Evolutionary conservation across 2,329 filamentous ascomycete genomes (phyloP).

Genomic region (Didymellaceae sp.): DNA sequence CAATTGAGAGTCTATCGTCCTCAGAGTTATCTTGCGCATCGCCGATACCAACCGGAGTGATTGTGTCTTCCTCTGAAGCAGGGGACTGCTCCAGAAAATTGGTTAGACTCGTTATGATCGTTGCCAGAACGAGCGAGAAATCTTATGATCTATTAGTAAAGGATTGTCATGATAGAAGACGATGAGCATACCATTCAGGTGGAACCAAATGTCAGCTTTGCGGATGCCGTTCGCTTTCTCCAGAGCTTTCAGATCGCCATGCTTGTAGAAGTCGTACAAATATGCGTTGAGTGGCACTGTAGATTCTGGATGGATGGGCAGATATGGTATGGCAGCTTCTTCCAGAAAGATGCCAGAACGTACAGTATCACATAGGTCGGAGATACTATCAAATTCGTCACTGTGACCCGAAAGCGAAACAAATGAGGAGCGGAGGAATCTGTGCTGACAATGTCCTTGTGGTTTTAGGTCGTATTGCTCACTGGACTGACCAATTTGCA

Average conservation of each 20-base stretch:
- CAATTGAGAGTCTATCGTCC: too few relatives aligned
- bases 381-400: constrained; percentile 69
- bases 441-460: too few relatives aligned
- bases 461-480: constrained; percentile 31
- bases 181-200: too few relatives aligned
- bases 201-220: constrained; percentile 73
- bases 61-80: constrained; percentile 56
- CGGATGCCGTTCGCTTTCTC: constrained; percentile 71
- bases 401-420: constrained; percentile 72
- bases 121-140: constrained; percentile 69
- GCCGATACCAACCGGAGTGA: constrained; percentile 59
- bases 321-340: constrained; percentile 72
- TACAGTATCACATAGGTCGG: constrained; percentile 70
- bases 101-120: constrained; percentile 71
- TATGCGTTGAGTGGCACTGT: constrained; percentile 68
- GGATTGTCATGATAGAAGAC: too few relatives aligned
- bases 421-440: constrained; percentile 74
- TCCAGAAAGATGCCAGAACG: constrained; percentile 77
- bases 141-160: too few relatives aligned
- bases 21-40: too few relatives aligned
- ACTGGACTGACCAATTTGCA: constrained; percentile 55
- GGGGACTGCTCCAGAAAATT: constrained; percentile 61
- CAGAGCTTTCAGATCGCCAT: constrained; percentile 68
- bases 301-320: constrained; percentile 65
- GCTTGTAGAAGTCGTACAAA: constrained; percentile 78